Percentiles rank a stretch among this genome's conserved stretches.
Conservation (phyloP, 108 stramenopile genomes). For the Cyclostephanos tholiformis region DNA sequence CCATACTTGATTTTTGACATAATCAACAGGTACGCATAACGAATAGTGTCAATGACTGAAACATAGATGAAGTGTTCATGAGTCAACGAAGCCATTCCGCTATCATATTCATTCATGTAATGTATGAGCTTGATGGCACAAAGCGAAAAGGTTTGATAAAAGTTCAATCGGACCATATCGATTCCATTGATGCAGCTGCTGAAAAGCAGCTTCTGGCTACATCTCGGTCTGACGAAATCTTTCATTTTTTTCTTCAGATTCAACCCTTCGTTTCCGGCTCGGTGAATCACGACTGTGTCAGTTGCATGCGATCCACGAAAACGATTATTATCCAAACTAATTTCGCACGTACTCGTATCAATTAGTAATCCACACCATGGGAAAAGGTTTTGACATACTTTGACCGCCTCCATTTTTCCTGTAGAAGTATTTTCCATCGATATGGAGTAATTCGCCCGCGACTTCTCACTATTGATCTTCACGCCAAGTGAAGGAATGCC, state of each 20-base stretch:
- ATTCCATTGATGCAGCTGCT: constrained; percentile 65
- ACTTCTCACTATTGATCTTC: constrained; percentile 74
- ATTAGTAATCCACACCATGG: constrained; percentile 91
- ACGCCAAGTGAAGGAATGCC: constrained; percentile 73
- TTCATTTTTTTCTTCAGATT: constrained; percentile 59
- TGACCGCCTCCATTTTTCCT: constrained; percentile 5
- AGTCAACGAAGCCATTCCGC: not conserved
- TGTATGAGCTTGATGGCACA: constrained; percentile 67
- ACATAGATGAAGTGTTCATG: constrained; percentile 26
- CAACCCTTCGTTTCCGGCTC: constrained; percentile 52
- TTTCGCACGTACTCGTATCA: constrained; percentile 75
- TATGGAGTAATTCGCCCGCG: constrained; percentile 39
- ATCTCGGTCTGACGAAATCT: constrained; percentile 80
- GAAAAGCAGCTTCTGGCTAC: constrained; percentile 70
- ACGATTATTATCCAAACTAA: constrained; percentile 67
- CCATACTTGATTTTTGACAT: constrained; percentile 31
- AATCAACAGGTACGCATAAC: constrained; percentile 29
- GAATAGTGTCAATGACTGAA: constrained; percentile 40
- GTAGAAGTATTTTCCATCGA: constrained; percentile 6
- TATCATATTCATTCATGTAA: constrained; percentile 46
- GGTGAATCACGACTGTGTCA: constrained; percentile 62
- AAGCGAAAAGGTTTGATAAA: constrained; percentile 70
- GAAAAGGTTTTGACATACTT: constrained; percentile 39
- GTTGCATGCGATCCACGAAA: constrained; percentile 56
- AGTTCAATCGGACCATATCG: constrained; percentile 59